Base-by-base conservation (phyloP, 2,329 filamentous ascomycete species). In the Pseudocercospora macadamiae region DNA sequence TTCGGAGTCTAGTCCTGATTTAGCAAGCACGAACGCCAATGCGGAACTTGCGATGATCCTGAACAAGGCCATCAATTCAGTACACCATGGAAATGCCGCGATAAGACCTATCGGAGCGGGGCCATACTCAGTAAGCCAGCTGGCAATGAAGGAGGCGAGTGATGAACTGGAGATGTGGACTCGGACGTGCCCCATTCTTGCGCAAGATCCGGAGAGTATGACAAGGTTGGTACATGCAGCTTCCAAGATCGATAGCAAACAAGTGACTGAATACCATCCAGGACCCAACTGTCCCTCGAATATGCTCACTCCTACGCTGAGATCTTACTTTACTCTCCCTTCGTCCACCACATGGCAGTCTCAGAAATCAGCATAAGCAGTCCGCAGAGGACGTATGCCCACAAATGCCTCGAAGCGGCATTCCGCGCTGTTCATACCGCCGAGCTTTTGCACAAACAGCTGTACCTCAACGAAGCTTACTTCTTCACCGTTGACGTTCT, bases 261-360 rank as follows among this genome's bases (percentile, higher is more conserved):
- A 21, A 2, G n/a, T 1, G 3, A 32, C 59, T 62, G 49, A 57
- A 21, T 14, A 30, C 9, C 25, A 21, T 14, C 10, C 51, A 66
- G 62, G 49, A 26, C 55, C 10, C 64, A 64, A 53, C 55, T 66
- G 4, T 37, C 54, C 8, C 64, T 66, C 18, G 53, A 45, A 4
- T 62, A 59, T 37, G 54, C 57, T 8, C 54, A 59, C 42, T 56
- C 57, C 10, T 61, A 64, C 28, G 60, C 57, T 18, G 57, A 64
- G 26, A 36, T 66, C 12, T 28, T 64, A 3, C 34, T 66, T 21
- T 64, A 55, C 34, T 54, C 56, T 12, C 64, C 62, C 4, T 66
- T 64, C 30, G 57, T 62, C 14, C 60, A 64, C 34, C 54, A 64
- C 47, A 52, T 64, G 4, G 44, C 55, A 6, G 36, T 54, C 12